Conservation (phyloP, 2,329 filamentous ascomycete species). For the Hortaea werneckii region DNA sequence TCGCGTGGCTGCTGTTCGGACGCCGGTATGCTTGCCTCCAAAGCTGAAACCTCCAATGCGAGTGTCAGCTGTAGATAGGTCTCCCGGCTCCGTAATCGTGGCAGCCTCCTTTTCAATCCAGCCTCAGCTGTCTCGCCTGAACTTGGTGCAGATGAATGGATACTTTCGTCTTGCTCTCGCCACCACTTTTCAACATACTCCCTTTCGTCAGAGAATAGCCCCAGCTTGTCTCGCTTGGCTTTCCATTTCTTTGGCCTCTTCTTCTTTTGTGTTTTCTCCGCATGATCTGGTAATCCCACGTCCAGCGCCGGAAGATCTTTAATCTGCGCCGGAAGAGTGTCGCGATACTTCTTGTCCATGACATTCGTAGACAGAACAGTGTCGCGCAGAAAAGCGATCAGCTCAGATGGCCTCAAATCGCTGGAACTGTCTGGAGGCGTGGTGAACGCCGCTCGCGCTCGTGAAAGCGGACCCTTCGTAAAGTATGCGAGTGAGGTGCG, state of each 20-base stretch:
- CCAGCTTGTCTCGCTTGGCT: conserved; percentile 55
- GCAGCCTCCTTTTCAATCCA: conserved; percentile 46
- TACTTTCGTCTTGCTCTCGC: conserved; percentile 44
- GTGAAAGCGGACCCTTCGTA: conserved; percentile 68
- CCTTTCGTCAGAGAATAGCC: conserved; percentile 58
- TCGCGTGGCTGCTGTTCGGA: neutral
- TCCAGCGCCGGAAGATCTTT: conserved; percentile 37
- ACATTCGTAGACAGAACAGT: conserved; percentile 34
- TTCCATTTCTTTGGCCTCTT: conserved; percentile 48
- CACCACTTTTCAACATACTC: conserved; percentile 61
- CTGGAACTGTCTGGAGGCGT: conserved; percentile 45
- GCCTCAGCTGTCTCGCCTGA: conserved; percentile 34
- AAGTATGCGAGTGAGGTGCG: conserved; percentile 74
- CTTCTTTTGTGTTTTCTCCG: conserved; percentile 13
- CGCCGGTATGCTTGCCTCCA: conserved; percentile 41
- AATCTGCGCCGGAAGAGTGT: conserved; percentile 55
- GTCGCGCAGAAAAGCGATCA: conserved; percentile 56
- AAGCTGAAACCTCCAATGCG: conserved; percentile 63
- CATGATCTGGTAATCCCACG: conserved; percentile 9
- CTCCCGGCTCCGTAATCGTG: conserved; percentile 60
- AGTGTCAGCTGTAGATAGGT: conserved; percentile 73
- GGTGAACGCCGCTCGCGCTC: conserved; percentile 61
- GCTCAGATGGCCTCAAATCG: conserved; percentile 50
- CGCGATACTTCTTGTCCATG: conserved; percentile 72
- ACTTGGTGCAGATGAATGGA: neutral